Conservation (phyloP, 352 stramenopile genomes). For the Phytophthora parvispora region DNA sequence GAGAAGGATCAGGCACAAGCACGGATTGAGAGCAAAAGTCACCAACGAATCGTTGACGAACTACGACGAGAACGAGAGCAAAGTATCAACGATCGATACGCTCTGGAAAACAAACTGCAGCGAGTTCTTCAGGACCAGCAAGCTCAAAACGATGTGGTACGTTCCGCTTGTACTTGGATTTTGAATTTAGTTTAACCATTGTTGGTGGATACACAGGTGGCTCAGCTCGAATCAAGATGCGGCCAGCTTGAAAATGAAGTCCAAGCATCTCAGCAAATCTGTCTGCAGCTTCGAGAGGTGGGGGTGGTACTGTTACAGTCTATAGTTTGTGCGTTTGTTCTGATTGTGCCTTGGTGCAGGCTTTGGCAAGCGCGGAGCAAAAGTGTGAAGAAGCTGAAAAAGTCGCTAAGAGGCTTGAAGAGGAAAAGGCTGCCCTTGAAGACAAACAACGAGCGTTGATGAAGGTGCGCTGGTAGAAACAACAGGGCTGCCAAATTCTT, state of each 20-base stretch:
- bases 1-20: constrained; percentile 50
- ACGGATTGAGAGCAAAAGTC: constrained; percentile 24
- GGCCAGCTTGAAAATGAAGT: constrained; percentile 25
- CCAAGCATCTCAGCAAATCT: constrained; percentile 9
- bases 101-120: constrained; percentile 37
- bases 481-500: neutral
- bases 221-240: constrained; percentile 33
- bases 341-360: constrained; percentile 10
- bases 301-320: too few species aligned
- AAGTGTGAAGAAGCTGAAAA: constrained; percentile 22
- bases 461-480: constrained; percentile 35
- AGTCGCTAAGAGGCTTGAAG: constrained; percentile 21
- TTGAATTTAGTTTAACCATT: neutral
- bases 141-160: constrained; percentile 23
- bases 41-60: constrained; percentile 36
- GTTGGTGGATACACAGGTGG: constrained; percentile 13
- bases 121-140: constrained; percentile 35
- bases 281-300: constrained; percentile 34
- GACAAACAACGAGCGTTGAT: constrained; percentile 47
- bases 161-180: neutral
- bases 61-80: constrained; percentile 41
- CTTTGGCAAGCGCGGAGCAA: constrained; percentile 18
- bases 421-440: constrained; percentile 57
- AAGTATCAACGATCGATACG: constrained; percentile 26
- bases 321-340: too few species aligned